Conservation (phyloP, 164 flowering plant genomes). For the Saururus chinensis region DNA sequence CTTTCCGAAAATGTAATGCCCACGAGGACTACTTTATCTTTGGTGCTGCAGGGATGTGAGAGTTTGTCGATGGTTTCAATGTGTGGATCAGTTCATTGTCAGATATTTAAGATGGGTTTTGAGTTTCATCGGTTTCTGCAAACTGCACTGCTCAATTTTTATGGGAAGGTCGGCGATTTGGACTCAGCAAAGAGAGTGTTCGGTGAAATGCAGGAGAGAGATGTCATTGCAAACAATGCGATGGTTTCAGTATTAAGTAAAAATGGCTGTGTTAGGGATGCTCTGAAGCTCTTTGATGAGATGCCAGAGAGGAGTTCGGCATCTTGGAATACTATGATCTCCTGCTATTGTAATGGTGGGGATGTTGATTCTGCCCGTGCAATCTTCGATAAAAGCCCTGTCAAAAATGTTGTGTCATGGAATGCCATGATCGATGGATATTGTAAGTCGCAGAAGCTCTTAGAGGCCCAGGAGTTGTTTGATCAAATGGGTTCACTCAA, state of each 20-base stretch:
- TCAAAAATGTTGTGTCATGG: slow-evolving; percentile 15
- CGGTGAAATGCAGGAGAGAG: slow-evolving; percentile 26
- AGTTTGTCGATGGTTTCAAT: neutral
- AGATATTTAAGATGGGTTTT: slow-evolving; percentile 3
- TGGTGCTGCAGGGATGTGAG: slow-evolving; percentile 21
- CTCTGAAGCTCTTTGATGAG: slow-evolving; percentile 8
- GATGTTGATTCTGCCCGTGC: neutral
- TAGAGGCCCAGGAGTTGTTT: slow-evolving; percentile 6
- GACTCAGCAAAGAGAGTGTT: slow-evolving; percentile 6
- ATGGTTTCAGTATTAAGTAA: slow-evolving; percentile 24
- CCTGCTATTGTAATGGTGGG: neutral
- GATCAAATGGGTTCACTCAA: neutral
- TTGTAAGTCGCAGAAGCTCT: slow-evolving; percentile 6
- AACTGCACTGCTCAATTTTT: neutral
- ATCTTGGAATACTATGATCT: slow-evolving; percentile 5
- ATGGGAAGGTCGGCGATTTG: slow-evolving; percentile 1
- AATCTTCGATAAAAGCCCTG: slow-evolving; percentile 10
- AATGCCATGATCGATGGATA: slow-evolving; percentile 16
- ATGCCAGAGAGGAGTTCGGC: slow-evolving; percentile 4
- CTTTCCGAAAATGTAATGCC: slow-evolving; percentile 11
- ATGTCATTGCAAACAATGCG: slow-evolving; percentile 25
- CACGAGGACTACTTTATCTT: slow-evolving; percentile 8
- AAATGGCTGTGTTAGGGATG: slow-evolving; percentile 13
- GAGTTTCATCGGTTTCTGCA: slow-evolving; percentile 5
- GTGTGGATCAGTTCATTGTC: slow-evolving; percentile 9